Percentiles rank a stretch among this genome's conserved stretches.
Evolutionary conservation across 805 yeast genomes (phyloP).

Genomic region (Schizosaccharomyces osmophilus): DNA sequence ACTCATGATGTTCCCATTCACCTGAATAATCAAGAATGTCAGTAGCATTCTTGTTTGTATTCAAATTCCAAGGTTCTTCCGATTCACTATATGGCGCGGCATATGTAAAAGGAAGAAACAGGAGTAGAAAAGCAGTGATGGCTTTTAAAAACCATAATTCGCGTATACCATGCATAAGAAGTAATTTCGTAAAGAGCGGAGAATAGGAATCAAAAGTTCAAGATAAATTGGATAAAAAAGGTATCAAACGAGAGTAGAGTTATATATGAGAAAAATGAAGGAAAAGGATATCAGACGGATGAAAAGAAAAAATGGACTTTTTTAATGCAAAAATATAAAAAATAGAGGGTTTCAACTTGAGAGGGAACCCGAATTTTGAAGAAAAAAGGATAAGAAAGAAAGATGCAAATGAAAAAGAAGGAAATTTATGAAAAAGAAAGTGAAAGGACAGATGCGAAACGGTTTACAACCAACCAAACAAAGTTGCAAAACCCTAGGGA

Average conservation of each 20-base stretch:
- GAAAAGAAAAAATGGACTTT: neutral
- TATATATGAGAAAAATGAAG: neutral
- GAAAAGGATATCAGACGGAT: neutral
- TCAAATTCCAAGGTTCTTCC: constrained; percentile 1
- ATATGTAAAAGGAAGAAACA: neutral
- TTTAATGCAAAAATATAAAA: too few relatives aligned
- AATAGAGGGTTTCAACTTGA: too few relatives aligned
- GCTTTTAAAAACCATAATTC: neutral
- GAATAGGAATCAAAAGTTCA: too few relatives aligned
- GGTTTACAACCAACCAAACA: too few relatives aligned
- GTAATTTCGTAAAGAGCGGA: too few relatives aligned
- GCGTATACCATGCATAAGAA: neutral
- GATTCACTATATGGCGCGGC: neutral
- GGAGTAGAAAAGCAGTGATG: neutral
- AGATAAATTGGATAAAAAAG: neutral
- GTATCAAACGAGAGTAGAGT: too few relatives aligned
- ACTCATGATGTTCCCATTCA: neutral
- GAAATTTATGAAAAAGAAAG: too few relatives aligned
- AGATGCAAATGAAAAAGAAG: too few relatives aligned
- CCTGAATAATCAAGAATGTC: neutral
- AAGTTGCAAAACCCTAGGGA: too few relatives aligned
- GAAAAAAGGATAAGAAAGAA: too few relatives aligned
- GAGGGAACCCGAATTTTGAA: too few relatives aligned
- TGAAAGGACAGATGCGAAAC: too few relatives aligned
- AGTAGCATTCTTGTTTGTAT: neutral